Base-by-base conservation (phyloP, 345 rosid species). In the Eutrema yunnanense region DNA sequence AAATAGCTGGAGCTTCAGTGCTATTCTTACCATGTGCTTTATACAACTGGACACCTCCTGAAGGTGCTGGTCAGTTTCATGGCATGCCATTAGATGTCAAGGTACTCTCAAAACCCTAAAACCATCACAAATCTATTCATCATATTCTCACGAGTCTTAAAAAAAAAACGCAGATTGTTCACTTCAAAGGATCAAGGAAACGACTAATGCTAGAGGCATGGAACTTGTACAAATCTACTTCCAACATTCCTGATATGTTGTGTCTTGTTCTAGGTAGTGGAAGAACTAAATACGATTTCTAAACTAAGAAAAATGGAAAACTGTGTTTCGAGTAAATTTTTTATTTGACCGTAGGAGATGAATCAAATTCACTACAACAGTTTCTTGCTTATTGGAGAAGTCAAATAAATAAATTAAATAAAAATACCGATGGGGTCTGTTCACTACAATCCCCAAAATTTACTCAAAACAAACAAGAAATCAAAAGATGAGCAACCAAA, bases 21-120 rank as follows among this genome's bases (percentile, higher is more conserved):
- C 82, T 94, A 7, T 92, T 90, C 73, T 67, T 95, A 78, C 98
- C 97, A 4, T 92, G 99, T 75, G 81, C 90, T 51, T 44, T 77
- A 16, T 88, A 86, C 82, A 95, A 95, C 72, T 92, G 99, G 99
- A 95, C 99, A 54, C 98, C 99, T 53, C 98, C 99, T 0, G 99
- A 92, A 75, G 98, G 97, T 49, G 97, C 98, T 36, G 97, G 99
- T 72, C 99, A 95, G 78, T 95, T 92, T 77, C 99, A 85, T 50
- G 99, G 98, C 84, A 86, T 95, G 98, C 98, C 96, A 36, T 80
- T 92, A 76, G 92, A 95, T 72, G 92, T 94, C 47, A 88, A 91
- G 97, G 96, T 92, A 82, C 71, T 52, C 48, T 46, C 57, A 34
- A 63, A 52, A 36, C 46, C 42, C 22, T 13, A 8, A 71, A 61